Conservation (phyloP, 2,329 filamentous ascomycete species). For the Arthrobotrys sphaeroides region DNA sequence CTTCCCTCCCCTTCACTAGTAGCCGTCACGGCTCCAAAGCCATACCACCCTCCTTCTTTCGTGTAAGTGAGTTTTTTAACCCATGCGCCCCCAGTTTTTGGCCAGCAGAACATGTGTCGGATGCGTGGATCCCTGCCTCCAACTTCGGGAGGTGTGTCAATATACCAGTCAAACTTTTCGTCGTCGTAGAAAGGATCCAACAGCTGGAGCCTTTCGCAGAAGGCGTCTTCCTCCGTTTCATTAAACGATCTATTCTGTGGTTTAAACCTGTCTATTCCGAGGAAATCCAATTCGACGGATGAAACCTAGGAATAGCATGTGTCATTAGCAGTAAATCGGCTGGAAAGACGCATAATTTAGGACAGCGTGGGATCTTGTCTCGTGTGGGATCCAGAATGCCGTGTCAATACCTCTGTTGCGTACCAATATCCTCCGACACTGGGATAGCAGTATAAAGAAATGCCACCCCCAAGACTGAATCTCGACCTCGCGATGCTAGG, state of each 20-base stretch:
- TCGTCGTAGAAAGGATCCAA: neutral
- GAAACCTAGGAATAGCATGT: slow-evolving; percentile 8
- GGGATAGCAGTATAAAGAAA: slow-evolving; percentile 19
- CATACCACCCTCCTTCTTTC: slow-evolving; percentile 3
- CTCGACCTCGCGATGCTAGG: neutral
- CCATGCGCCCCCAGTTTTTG: slow-evolving; percentile 21
- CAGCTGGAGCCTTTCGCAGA: slow-evolving; percentile 22
- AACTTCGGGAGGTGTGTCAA: neutral
- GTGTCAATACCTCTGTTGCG: neutral
- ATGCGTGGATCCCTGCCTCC: neutral
- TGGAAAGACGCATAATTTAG: slow-evolving; percentile 8
- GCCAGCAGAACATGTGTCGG: slow-evolving; percentile 29
- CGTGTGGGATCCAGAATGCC: neutral
- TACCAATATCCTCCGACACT: slow-evolving; percentile 1
- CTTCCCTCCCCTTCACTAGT: neutral
- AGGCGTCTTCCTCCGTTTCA: slow-evolving; percentile 21
- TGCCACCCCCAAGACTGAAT: slow-evolving; percentile 4
- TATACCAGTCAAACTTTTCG: neutral
- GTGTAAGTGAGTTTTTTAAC: slow-evolving; percentile 15
- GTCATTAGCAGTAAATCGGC: slow-evolving; percentile 11
- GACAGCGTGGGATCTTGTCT: too few relatives aligned
- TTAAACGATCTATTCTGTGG: neutral
- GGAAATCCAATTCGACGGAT: slow-evolving; percentile 21
- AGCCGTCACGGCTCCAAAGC: neutral
- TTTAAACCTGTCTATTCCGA: slow-evolving; percentile 23